Evolutionary conservation across 2,329 filamentous ascomycete genomes (phyloP), one percentile per base, ranked within the genome.

Genomic region (Phaeosphaeria sp.): DNA sequence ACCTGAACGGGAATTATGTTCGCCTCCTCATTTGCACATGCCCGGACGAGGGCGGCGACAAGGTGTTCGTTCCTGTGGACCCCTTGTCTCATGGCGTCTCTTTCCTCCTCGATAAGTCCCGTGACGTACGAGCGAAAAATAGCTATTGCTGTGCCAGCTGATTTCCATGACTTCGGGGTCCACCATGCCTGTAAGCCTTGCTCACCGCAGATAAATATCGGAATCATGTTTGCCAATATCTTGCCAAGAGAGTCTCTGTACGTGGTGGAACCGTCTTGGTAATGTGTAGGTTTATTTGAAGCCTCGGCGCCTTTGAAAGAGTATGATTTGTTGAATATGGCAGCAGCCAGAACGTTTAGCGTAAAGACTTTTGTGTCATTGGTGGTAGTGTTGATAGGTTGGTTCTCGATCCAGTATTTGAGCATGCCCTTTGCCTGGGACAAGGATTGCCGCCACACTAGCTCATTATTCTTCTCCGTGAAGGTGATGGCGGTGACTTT

Each of bases 401-500:
- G 18, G 25, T 43, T 44, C 7, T 59, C 15, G 6, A 46, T 33
- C 67, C 66, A 70, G 47, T 66, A 66, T 11, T 57, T 23, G 3
- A 68, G 50, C 25, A 27, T 27, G 2, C 52, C 56, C 6, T 55
- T 13, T 1, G 46, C 55, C 42, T 71, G 67, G 17, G 22, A 6
- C 2, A 72, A 23, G 1, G 60, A 54, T 20, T 66, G 43, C 15
- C 44, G 22, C 69, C 69, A 74, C 1, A 71, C 69, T 4, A 74
- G 47, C 47, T 65, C 63, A 36, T 72, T 72, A 47, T 66, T 70
- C 36, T 58, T 62, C 49, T 72, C 71, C 3, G 58, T 70, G 46
- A 74, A 72, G 5, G 65, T 63, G 22, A 56, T 43, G 1, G 53
- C 59, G 1, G 68, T 68, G n/a, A 68, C 52, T 52, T 69, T 71